phyloP scores from a whole-genome alignment of 2,329 filamentous ascomycete species.

The Stagonosporopsis tanaceti region DNA sequence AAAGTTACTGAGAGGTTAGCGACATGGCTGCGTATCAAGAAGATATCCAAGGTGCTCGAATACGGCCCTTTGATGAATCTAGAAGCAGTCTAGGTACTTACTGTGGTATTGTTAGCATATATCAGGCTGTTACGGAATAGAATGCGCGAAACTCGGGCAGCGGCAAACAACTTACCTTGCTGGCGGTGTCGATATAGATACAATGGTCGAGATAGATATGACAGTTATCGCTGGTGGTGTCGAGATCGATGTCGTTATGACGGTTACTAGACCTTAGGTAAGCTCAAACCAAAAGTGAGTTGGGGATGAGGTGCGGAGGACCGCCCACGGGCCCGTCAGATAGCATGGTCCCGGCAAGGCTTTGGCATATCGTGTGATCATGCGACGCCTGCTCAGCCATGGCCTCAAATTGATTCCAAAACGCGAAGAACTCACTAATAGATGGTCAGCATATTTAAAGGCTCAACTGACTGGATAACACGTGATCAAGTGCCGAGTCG shows the following conservation, averaged over 20 bases:
- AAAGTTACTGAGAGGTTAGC: background rate
- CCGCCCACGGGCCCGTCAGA: too few species aligned
- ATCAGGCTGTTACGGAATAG: background rate
- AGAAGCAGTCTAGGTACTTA: background rate
- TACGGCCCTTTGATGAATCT: background rate
- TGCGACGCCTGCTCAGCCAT: too few species aligned
- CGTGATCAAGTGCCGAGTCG: background rate
- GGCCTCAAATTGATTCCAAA: too few species aligned
- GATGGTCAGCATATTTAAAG: background rate
- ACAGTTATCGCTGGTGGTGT: background rate
- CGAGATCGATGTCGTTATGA: background rate
- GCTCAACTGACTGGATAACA: too few species aligned
- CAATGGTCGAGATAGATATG: background rate
- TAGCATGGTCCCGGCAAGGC: too few species aligned
- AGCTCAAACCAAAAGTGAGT: background rate
- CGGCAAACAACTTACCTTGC: background rate
- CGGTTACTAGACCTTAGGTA: background rate
- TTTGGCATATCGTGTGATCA: too few species aligned
- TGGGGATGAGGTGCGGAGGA: too few species aligned
- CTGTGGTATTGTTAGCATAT: background rate
- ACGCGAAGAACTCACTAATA: background rate
- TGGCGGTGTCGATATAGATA: background rate
- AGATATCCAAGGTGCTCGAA: background rate
- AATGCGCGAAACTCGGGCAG: background rate
- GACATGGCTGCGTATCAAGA: background rate